Conservation (phyloP, 1,284 basidiomycete genomes). For the Rhodotorula sp. region DNA sequence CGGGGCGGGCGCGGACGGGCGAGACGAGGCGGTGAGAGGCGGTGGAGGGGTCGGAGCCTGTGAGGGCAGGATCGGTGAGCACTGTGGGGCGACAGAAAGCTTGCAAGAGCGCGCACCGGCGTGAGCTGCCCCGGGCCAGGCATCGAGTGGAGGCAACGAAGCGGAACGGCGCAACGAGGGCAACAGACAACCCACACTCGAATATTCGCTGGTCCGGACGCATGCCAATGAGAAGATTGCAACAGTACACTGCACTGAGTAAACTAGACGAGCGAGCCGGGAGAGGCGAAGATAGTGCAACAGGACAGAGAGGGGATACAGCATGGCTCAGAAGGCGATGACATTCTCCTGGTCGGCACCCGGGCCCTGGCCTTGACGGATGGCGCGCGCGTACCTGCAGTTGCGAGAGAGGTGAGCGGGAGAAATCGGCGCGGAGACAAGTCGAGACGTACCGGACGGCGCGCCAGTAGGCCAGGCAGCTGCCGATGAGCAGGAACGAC, state of each 20-base stretch:
- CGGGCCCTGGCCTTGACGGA: conserved; percentile 27
- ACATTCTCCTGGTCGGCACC: conserved; percentile 17
- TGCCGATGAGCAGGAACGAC: conserved; percentile 38
- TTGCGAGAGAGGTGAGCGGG: neutral
- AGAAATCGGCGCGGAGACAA: neutral
- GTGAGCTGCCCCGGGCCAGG: conserved; percentile 8
- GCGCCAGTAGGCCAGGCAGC: conserved; percentile 38
- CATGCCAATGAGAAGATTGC: neutral
- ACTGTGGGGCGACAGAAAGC: too few species aligned
- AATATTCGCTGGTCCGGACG: too few species aligned
- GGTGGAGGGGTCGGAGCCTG: conserved; percentile 10
- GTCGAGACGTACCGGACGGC: conserved; percentile 30
- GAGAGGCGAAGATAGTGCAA: neutral
- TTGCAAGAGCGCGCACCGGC: neutral
- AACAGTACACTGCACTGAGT: neutral
- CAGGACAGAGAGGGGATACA: neutral
- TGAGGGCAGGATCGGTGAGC: neutral
- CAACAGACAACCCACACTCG: neutral
- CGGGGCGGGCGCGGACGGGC: neutral
- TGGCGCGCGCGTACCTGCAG: conserved; percentile 26
- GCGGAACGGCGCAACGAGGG: neutral
- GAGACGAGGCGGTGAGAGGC: neutral
- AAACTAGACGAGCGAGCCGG: neutral
- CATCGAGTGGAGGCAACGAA: neutral
- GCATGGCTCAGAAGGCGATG: conserved; percentile 8